These are phyloP conservation scores for Solanum ahanhuiri DNA, from an alignment of 257 asterid genomes.

Conservation along the genomic window DNA sequence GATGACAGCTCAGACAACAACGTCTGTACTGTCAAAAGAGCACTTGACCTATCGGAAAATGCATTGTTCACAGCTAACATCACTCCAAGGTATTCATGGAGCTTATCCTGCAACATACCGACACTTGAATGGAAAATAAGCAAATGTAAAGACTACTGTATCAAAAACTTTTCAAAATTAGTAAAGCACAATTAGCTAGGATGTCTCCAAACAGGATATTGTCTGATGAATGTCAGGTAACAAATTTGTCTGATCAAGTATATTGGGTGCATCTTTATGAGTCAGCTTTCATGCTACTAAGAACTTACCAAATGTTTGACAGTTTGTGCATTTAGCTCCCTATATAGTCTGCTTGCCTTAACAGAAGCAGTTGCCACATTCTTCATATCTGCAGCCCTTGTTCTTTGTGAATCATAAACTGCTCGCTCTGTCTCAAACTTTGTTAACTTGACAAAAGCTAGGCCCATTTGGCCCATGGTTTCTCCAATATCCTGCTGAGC, in stretches of 20 bases:
- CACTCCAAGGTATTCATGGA: slow-evolving; percentile 88
- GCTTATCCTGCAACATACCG: slow-evolving; percentile 56
- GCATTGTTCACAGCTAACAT: slow-evolving; percentile 91
- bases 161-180: neutral
- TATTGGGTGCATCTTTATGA: neutral
- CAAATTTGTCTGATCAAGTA: neutral
- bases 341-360: slow-evolving; percentile 89
- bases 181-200: neutral
- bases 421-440: slow-evolving; percentile 94
- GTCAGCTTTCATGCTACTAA: neutral
- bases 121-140: slow-evolving; percentile 4
- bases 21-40: slow-evolving; percentile 87
- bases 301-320: slow-evolving; percentile 85
- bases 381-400: slow-evolving; percentile 79
- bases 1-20: slow-evolving; percentile 74
- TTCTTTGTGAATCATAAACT: slow-evolving; percentile 72
- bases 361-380: slow-evolving; percentile 94
- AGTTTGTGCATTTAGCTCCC: slow-evolving; percentile 87
- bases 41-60: slow-evolving; percentile 80
- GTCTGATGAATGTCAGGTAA: neutral
- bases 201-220: neutral
- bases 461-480: slow-evolving; percentile 89
- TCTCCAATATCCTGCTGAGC: slow-evolving; percentile 97
- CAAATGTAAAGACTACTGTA: neutral
- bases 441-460: slow-evolving; percentile 85